Evolutionary conservation across 1,284 basidiomycete species (phyloP).

Genomic region (Sanguinoderma infundibulare): DNA sequence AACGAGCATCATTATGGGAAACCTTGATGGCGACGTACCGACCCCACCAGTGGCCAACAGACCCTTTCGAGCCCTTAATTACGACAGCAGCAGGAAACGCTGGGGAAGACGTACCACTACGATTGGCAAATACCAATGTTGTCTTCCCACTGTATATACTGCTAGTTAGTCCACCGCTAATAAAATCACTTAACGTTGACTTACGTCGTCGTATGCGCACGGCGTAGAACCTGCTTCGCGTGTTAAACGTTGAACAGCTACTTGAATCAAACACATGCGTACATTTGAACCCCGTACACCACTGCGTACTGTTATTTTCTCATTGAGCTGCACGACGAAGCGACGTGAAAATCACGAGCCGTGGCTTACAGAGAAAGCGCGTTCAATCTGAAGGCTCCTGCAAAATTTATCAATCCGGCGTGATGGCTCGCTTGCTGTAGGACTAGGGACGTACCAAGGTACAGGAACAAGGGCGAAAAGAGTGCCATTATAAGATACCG

Average conservation of each 20-base stretch:
- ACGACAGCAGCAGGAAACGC: not conserved
- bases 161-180: not conserved
- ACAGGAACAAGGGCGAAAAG: conserved; percentile 12
- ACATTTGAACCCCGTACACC: conserved; percentile 21
- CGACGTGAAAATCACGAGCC: not conserved
- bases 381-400: conserved; percentile 20
- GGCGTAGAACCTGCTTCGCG: conserved; percentile 14
- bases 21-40: conserved; percentile 4
- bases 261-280: not conserved
- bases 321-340: not conserved
- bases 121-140: conserved; percentile 15
- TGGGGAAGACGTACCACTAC: conserved; percentile 4
- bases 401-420: not conserved
- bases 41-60: conserved; percentile 10
- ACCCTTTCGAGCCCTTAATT: conserved; percentile 1
- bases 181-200: not conserved
- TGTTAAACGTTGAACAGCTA: not conserved
- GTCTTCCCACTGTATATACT: conserved; percentile 10
- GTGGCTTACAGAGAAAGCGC: conserved; percentile 18
- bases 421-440: not conserved
- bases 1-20: not conserved
- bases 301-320: conserved; percentile 14
- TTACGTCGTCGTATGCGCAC: conserved; percentile 21
- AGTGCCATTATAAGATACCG: conserved; percentile 10
- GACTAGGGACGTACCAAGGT: conserved; percentile 13